Evolutionary conservation across 73 alveolate species (phyloP), one percentile per base, ranked within the genome.

Genomic region (Paramecium caudatum): DNA sequence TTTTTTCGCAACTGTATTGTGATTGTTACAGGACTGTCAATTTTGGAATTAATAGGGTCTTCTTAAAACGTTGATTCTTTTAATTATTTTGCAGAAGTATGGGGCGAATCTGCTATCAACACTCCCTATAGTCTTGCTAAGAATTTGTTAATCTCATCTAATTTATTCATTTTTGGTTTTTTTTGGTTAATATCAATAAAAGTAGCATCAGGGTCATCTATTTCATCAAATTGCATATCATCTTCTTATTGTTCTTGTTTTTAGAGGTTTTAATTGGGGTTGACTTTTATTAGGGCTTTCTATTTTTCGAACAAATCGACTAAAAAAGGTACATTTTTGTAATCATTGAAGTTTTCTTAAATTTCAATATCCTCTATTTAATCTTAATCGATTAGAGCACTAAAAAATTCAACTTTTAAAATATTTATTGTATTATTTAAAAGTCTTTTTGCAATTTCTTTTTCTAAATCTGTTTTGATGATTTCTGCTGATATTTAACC

Each of bases 21-120:
- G 30, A 55, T 43, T 27, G 80, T 55, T 5, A 55, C 46, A 0
- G 80, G 80, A 55, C 80, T 55, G 3, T 55, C 80, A 10, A 55
- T 10, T 55, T 9, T 55, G 0, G 80, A 0, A 23, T 55, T 43
- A 5, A 55, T 10, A 23, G 80, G 23, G 5, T 37, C 41, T 4
- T 55, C 80, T 55, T 25, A 55, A 27, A 55, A 23, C 23, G 0
- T 55, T 55, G 45, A 4, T 27, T 55, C 0, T 55, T 43, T 21
- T 8, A 21, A 27, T 23, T 23, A 27, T n/a, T n/a, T n/a, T n/a
- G n/a, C n/a, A n/a, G n/a, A n/a, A n/a, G n/a, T n/a, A n/a, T n/a
- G n/a, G n/a, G n/a, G n/a, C n/a, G 80, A 55, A 19, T 9, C 45
- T 3, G 10, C 30, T 8, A 0, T 55, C 7, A 55, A 55, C 12